Percentiles rank a stretch among this genome's conserved stretches.
phyloP scores from a whole-genome alignment of 352 stramenopile species.

The Phytophthora cajani region DNA sequence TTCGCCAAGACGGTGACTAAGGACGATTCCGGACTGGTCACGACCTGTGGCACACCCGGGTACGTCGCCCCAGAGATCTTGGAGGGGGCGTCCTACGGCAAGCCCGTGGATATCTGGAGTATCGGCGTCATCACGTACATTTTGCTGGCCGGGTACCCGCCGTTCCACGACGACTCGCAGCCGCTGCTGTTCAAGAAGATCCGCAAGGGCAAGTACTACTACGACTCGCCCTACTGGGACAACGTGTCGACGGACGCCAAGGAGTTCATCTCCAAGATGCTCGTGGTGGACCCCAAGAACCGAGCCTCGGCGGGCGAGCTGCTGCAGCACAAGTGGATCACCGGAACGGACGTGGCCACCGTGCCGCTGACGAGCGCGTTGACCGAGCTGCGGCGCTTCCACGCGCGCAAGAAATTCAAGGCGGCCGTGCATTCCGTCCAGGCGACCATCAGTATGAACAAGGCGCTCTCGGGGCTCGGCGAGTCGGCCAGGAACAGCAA shows the following conservation, averaged over 20 bases:
- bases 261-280: conserved; percentile 89
- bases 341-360: conserved; percentile 65
- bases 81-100: conserved; percentile 80
- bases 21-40: conserved; percentile 67
- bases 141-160: conserved; percentile 84
- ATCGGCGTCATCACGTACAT: conserved; percentile 92
- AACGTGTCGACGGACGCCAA: conserved; percentile 90
- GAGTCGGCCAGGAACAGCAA: conserved; percentile 37
- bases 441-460: conserved; percentile 87
- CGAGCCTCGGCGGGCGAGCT: conserved; percentile 64
- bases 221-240: conserved; percentile 91
- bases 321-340: conserved; percentile 82
- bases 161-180: conserved; percentile 95
- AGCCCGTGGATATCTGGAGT: conserved; percentile 88
- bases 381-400: conserved; percentile 80
- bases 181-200: conserved; percentile 92
- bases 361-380: conserved; percentile 80
- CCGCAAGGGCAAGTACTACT: conserved; percentile 87
- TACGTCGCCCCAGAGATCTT: conserved; percentile 90
- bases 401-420: conserved; percentile 86
- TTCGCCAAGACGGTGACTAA: conserved; percentile 90
- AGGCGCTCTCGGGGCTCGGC: conserved; percentile 49
- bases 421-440: conserved; percentile 81
- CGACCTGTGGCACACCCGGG: conserved; percentile 76
- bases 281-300: conserved; percentile 83